These are phyloP conservation scores for Fragilariopsis cylindrus DNA, from an alignment of 108 stramenopile species.

Conservation along the genomic window DNA sequence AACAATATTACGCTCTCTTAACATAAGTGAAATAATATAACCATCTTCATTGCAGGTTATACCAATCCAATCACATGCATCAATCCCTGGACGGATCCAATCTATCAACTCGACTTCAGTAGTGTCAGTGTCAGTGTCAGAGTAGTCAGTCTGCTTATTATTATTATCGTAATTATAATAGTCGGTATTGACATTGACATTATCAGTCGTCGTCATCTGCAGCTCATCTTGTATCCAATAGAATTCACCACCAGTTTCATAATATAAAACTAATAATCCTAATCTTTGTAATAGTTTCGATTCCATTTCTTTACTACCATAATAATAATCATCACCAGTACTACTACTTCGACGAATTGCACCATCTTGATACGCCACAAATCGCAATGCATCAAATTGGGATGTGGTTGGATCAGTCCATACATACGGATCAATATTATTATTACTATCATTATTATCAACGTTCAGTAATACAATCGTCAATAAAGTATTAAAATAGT, in stretches of 20 bases:
- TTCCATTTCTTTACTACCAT: background rate
- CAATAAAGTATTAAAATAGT: background rate
- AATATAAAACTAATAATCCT: background rate
- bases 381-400: background rate
- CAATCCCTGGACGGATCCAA: constrained; percentile 1
- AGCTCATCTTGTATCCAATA: background rate
- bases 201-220: background rate
- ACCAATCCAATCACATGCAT: constrained; percentile 1
- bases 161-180: background rate
- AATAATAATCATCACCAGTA: background rate
- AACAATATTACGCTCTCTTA: background rate
- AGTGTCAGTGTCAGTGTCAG: background rate
- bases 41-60: background rate
- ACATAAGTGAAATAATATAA: background rate
- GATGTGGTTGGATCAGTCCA: constrained; percentile 3
- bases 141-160: background rate
- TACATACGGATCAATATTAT: background rate
- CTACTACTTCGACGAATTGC: background rate
- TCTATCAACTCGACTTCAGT: background rate
- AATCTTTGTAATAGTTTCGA: background rate
- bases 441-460: background rate
- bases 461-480: background rate
- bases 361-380: constrained; percentile 7
- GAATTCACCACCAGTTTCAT: background rate
- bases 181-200: background rate